Evolutionary conservation across 148 eudicot species (phyloP).

Genomic region (Cornus controversa): DNA sequence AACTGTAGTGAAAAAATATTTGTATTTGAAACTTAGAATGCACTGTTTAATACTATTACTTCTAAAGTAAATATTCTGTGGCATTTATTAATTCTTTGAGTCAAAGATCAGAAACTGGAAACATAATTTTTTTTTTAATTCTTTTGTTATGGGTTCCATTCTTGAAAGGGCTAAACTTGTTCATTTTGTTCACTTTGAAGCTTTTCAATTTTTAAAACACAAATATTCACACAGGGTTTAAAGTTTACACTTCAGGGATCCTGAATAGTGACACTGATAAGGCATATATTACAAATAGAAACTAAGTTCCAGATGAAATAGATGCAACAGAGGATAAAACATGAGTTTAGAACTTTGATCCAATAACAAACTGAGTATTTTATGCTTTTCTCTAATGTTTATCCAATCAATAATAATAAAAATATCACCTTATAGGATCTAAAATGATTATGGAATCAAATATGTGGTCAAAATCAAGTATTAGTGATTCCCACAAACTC

Average conservation of each 20-base stretch:
- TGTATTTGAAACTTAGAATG: neutral
- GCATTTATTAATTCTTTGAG: neutral
- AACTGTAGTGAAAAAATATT: neutral
- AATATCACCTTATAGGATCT: neutral
- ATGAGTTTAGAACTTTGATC: neutral
- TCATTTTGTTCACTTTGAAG: no score
- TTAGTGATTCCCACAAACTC: neutral
- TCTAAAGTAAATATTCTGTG: neutral
- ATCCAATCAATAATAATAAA: no score
- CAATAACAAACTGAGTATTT: neutral
- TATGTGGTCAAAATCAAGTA: neutral
- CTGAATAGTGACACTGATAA: no score
- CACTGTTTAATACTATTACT: neutral
- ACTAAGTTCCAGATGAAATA: neutral
- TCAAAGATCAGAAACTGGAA: neutral
- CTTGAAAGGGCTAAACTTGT: neutral
- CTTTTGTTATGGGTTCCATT: neutral
- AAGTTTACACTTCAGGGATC: no score
- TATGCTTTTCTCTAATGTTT: neutral
- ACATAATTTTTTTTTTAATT: no score
- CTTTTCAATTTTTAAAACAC: no score
- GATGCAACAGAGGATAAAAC: neutral
- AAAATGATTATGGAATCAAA: no score
- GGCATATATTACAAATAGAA: no score
- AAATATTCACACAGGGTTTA: no score